These are phyloP conservation scores for Cajanus cajan DNA, from an alignment of 306 rosid genomes.

Conservation along the genomic window DNA sequence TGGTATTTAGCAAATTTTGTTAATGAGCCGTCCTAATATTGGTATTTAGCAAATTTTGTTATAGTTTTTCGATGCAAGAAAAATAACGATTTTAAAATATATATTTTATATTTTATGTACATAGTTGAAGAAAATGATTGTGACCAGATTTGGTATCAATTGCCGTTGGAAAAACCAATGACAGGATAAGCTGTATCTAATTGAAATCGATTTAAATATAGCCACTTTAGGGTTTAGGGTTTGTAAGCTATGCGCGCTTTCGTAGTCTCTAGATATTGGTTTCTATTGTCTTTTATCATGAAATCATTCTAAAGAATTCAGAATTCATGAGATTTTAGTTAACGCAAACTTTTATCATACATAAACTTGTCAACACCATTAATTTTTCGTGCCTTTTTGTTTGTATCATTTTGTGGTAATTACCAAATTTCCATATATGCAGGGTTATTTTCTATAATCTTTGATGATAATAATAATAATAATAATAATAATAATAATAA, in stretches of 20 bases:
- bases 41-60: neutral
- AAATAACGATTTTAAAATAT: neutral
- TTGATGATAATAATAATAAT: no score
- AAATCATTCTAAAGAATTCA: neutral
- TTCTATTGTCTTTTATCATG: neutral
- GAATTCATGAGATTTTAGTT: neutral
- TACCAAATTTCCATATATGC: neutral
- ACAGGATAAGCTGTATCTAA: neutral
- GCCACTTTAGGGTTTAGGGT: neutral
- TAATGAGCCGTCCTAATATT: neutral
- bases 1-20: neutral
- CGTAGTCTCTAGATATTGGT: neutral
- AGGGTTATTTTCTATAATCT: no score
- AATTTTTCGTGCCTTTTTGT: neutral
- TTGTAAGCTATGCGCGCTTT: neutral
- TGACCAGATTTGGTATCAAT: no score
- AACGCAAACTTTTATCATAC: neutral
- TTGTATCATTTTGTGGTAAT: neutral
- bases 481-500: no score
- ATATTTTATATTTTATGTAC: no score
- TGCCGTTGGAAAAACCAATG: neutral
- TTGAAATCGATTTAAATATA: neutral
- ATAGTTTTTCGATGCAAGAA: no score
- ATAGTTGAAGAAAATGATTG: neutral
- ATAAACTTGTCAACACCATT: neutral